Percentiles rank a stretch among this genome's conserved stretches.
These are phyloP conservation scores for Exophiala bonariae DNA, from an alignment of 2,329 filamentous ascomycete genomes.

Conservation along the genomic window DNA sequence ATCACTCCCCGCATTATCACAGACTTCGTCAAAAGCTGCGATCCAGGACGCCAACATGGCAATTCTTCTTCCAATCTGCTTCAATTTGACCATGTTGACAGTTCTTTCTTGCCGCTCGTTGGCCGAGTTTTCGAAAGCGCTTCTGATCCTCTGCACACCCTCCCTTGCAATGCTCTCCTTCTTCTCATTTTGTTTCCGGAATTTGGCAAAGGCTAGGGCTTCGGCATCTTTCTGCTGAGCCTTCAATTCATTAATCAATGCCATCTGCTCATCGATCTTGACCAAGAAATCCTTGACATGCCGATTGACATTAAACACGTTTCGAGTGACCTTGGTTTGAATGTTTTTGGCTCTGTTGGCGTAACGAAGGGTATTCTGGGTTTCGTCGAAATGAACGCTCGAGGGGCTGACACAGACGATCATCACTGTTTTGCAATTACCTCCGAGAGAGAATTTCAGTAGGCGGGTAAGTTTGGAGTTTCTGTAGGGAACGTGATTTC, in stretches of 20 bases:
- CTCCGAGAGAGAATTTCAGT: slow-evolving; percentile 93
- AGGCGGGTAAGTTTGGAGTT: slow-evolving; percentile 96
- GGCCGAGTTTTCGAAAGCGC: slow-evolving; percentile 78
- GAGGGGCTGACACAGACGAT: slow-evolving; percentile 98
- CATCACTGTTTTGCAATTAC: slow-evolving; percentile 99
- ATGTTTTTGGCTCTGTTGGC: slow-evolving; percentile 99
- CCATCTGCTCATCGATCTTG: slow-evolving; percentile 98
- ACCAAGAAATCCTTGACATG: slow-evolving; percentile 99
- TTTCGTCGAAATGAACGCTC: slow-evolving; percentile 96
- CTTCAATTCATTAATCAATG: slow-evolving; percentile 93
- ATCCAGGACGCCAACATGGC: slow-evolving; percentile 88
- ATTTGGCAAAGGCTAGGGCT: slow-evolving; percentile 77
- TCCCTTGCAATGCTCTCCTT: slow-evolving; percentile 73
- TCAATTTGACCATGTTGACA: slow-evolving; percentile 76
- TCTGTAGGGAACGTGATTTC: slow-evolving; percentile 92
- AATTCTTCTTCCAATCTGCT: slow-evolving; percentile 81
- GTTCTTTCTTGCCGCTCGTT: slow-evolving; percentile 77
- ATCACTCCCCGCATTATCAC: slow-evolving; percentile 68
- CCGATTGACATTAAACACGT: slow-evolving; percentile 97
- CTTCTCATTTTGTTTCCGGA: slow-evolving; percentile 87
- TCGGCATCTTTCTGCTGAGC: slow-evolving; percentile 90
- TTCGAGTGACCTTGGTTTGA: slow-evolving; percentile 98
- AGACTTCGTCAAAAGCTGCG: slow-evolving; percentile 82
- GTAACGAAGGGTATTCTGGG: slow-evolving; percentile 95
- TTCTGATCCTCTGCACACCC: slow-evolving; percentile 74